Evolutionary conservation across 2,329 filamentous ascomycete species (phyloP), one percentile per base, ranked within the genome.

Genomic region (Neonectria punicea): DNA sequence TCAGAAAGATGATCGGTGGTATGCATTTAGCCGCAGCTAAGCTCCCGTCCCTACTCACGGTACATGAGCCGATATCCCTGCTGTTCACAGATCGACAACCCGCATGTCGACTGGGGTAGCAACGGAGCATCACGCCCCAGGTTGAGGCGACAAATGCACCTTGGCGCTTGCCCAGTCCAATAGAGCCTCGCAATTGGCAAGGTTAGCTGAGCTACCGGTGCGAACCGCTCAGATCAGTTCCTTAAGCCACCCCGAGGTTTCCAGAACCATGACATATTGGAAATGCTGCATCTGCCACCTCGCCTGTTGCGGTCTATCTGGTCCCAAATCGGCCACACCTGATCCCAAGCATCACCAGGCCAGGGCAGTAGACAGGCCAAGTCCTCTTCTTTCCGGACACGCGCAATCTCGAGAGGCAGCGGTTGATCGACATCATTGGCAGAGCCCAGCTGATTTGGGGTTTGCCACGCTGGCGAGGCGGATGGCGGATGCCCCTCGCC

Each of bases 381-480:
- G 43, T 28, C 51, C 58, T 47, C 5, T 51, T 58, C 36, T 16
- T 54, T 55, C 53, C 49, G 41, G 20, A 36, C 58, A 46, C 39
- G 51, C 53, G 49, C 46, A 55, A 55, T 44, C 7, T 41, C 5
- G 28, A 20, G 46, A 64, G 46, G 34, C n/a, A 65, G 22, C 14
- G 10, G 28, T n/a, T 34, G 30, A 57, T 53, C 36, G 44, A n/a
- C 53, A 43, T 67, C 55, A 68, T 63, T 66, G 61, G 63, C 50
- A 70, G 70, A 61, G 65, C 63, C 62, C 65, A 71, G 51, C 63
- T 69, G 65, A 62, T 70, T 72, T 61, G 65, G 63, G 65, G 67
- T 69, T 74, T 71, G 72, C 72, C 72, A 74, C 72, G 72, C 72
- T 73, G 70, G 72, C 72, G 73, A 68, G 72, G 72, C 72, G 72